These are phyloP conservation scores for Vanderwaltozyma polyspora DNA, from an alignment of 805 yeast species.

Conservation along the genomic window DNA sequence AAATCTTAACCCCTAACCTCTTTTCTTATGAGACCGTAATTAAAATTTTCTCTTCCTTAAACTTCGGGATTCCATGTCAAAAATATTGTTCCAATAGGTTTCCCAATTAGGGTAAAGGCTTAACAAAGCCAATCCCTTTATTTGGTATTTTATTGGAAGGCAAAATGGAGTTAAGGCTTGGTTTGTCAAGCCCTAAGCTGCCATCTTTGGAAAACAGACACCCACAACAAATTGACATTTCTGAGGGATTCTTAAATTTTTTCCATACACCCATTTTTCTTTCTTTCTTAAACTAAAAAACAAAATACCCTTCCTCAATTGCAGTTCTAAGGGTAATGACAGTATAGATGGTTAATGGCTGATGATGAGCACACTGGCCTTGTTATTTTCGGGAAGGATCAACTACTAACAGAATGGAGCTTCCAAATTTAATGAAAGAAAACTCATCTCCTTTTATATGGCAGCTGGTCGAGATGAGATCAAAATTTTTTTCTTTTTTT, in stretches of 20 bases:
- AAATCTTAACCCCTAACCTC: too few species aligned
- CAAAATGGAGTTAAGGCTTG: constrained; percentile 62
- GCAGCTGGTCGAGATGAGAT: too few species aligned
- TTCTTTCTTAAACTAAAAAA: background rate
- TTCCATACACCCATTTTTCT: constrained; percentile 9
- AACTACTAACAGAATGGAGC: too few species aligned
- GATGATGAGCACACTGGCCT: too few species aligned
- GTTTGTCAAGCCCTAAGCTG: constrained; percentile 69
- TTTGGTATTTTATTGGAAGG: constrained; percentile 45
- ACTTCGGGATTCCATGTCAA: constrained; percentile 70
- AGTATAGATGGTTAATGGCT: too few species aligned
- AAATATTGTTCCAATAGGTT: constrained; percentile 57
- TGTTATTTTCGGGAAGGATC: too few species aligned
- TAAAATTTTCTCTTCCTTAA: constrained; percentile 53
- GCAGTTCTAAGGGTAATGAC: too few species aligned
- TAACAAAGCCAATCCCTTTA: constrained; percentile 57
- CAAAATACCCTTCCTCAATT: background rate
- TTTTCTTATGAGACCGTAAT: too few species aligned
- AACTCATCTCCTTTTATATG: too few species aligned
- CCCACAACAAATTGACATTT: constrained; percentile 57
- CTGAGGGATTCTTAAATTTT: constrained; percentile 28
- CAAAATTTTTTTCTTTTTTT: too few species aligned
- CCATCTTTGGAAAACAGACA: constrained; percentile 58
- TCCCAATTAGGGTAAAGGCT: constrained; percentile 72
- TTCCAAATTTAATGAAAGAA: too few species aligned